Evolutionary conservation across 768 basidiomycete species (phyloP).

Genomic region (Austroboletus eburneus): DNA sequence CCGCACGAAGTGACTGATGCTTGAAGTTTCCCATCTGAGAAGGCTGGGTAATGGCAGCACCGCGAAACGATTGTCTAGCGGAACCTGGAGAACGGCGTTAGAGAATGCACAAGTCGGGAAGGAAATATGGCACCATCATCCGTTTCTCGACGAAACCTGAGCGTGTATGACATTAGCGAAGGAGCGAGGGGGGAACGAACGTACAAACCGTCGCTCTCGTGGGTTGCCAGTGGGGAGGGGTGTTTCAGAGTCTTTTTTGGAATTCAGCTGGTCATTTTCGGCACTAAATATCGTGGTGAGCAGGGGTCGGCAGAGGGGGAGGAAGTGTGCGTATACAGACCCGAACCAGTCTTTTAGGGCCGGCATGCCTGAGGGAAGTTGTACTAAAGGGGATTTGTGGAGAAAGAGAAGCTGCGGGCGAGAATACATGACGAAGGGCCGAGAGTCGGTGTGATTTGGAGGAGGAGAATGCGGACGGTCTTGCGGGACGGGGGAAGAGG

Average conservation of each 20-base stretch:
- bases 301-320: conserved; percentile 5
- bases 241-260: conserved; percentile 61
- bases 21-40: conserved; percentile 94
- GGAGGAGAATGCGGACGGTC: conserved; percentile 1
- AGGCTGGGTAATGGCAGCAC: conserved; percentile 62
- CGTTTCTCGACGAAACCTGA: conserved; percentile 69
- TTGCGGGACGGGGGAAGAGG: conserved; percentile 10
- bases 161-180: conserved; percentile 8
- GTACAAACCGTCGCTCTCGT: conserved; percentile 64
- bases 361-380: conserved; percentile 72
- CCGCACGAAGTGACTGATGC: conserved; percentile 74
- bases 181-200: background rate
- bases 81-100: conserved; percentile 39
- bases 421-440: conserved; percentile 62
- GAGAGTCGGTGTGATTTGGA: conserved; percentile 23
- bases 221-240: conserved; percentile 46
- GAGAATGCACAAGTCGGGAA: conserved; percentile 2
- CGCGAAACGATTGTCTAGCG: conserved; percentile 64
- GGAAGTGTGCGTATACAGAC: conserved; percentile 40
- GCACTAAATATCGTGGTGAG: conserved; percentile 33
- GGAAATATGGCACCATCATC: conserved; percentile 62
- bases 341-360: conserved; percentile 85
- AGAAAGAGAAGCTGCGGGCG: conserved; percentile 65
- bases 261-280: conserved; percentile 42
- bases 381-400: conserved; percentile 71